phyloP scores from a whole-genome alignment of 2,329 filamentous ascomycete genomes.

The Alternaria angustiovoidea region DNA sequence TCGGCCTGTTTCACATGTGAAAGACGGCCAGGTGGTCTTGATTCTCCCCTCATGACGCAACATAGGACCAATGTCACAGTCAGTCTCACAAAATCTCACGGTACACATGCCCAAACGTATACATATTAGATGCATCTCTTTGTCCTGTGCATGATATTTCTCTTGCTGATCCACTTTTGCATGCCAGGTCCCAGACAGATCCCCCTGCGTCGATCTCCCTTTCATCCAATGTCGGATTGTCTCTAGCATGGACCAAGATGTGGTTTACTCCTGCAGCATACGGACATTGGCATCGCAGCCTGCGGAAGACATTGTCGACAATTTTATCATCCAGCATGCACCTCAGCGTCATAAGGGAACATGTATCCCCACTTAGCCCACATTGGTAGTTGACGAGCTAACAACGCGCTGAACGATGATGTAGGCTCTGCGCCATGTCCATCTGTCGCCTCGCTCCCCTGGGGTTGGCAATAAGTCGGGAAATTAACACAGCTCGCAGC shows the following conservation, averaged over 20 bases:
- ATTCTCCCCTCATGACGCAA: conserved; percentile 22
- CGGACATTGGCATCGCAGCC: not conserved
- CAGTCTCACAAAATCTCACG: not conserved
- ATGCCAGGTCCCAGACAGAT: conserved; percentile 1
- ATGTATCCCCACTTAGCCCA: not conserved
- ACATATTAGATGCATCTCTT: not conserved
- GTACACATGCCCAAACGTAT: not conserved
- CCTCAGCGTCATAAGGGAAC: not conserved
- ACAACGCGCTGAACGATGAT: not conserved
- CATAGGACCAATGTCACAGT: not conserved
- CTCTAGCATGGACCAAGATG: not conserved
- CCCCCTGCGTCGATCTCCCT: conserved; percentile 6
- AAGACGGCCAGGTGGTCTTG: conserved; percentile 8
- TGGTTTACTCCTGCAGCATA: not conserved
- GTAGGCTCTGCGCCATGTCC: not conserved
- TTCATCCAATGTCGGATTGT: conserved; percentile 1
- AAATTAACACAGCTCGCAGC: not conserved
- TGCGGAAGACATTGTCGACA: not conserved
- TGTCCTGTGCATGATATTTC: not conserved
- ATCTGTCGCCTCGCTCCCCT: not conserved
- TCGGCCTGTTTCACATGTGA: conserved; percentile 26
- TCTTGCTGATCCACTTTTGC: not conserved
- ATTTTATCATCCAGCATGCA: not conserved
- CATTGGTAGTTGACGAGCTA: not conserved
- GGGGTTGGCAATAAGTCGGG: not conserved